These are phyloP conservation scores for Triticum aestivum DNA, from an alignment of 176 grass and related monocot species.

Conservation along the genomic window DNA sequence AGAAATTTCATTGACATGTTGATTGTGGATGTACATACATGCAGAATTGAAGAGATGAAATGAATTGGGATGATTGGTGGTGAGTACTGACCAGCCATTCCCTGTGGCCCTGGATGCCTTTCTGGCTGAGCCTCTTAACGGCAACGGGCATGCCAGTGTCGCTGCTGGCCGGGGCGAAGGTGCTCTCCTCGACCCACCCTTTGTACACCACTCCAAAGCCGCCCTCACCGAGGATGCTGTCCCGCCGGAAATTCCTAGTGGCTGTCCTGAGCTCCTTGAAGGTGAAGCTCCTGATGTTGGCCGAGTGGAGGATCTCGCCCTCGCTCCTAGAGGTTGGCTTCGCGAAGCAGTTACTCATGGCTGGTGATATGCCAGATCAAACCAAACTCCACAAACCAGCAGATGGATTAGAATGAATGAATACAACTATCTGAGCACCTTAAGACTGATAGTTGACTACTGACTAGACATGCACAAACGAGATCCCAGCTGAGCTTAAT, in stretches of 20 bases:
- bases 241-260: conserved; percentile 63
- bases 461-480: no score
- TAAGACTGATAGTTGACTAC: no score
- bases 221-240: conserved; percentile 67
- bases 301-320: conserved; percentile 49
- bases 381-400: no score
- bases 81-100: conserved; percentile 65
- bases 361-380: no score
- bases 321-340: conserved; percentile 44
- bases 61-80: neutral
- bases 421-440: no score
- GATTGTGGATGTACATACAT: no score
- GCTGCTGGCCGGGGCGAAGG: conserved; percentile 39
- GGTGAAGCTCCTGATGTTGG: conserved; percentile 59
- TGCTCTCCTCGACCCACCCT: conserved; percentile 71
- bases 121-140: conserved; percentile 70
- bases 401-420: no score
- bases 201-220: conserved; percentile 74
- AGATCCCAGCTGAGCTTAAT: no score
- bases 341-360: no score
- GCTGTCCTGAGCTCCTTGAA: conserved; percentile 52
- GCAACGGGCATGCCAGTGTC: conserved; percentile 61
- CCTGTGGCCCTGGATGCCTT: conserved; percentile 68
- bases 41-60: neutral
- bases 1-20: neutral